Evolutionary conservation across 1,284 basidiomycete species (phyloP), one percentile per base, ranked within the genome.

Genomic region (Marasmius tenuissimus): DNA sequence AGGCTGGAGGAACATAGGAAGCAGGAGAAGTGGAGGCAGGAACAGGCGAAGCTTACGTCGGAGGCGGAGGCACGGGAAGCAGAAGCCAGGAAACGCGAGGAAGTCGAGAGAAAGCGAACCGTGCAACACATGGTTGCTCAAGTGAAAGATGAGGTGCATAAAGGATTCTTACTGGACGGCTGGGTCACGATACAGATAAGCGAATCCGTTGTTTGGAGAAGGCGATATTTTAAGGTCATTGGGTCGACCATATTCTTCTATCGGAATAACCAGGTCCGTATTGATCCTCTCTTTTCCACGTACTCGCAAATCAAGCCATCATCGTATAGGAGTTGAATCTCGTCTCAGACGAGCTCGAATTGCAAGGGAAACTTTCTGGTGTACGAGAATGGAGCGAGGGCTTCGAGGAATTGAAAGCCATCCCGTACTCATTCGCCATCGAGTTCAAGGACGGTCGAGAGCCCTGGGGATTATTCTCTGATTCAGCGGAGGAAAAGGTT

Each of bases 361-460:
- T 91, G 38, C 75, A 79, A 1, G 80, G 77, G 14, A 69, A 76
- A 16, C 71, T 88, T 8, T 72, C 73, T 48, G 81, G 73, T 9
- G 69, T 89, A 59, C 78, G 80, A 58, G 90, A 92, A 68, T 89
- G 87, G 82, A 78, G 83, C 60, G 86, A 91, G 61, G 89, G 89
- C 1, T 89, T 85, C 63, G 90, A 91, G 63, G 88, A 91, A 57
- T 73, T 92, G 27, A 82, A 87, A 70, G 81, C 88, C 3, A 86
- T 92, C 50, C 81, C 87, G 3, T 78, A 87, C 67, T 88, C 90
- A 0, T 91, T 92, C 72, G 88, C 83, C 1, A 73, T 92, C 22
- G 85, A 85, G 65, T 85, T 91, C 67, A 75, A 73, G 34, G 81
- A 85, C 63, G 79, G 73, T 6, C 75, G 72, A 18, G 74, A 73